phyloP scores from a whole-genome alignment of 495 filamentous ascomycete species.

The Penicillium waksmanii region DNA sequence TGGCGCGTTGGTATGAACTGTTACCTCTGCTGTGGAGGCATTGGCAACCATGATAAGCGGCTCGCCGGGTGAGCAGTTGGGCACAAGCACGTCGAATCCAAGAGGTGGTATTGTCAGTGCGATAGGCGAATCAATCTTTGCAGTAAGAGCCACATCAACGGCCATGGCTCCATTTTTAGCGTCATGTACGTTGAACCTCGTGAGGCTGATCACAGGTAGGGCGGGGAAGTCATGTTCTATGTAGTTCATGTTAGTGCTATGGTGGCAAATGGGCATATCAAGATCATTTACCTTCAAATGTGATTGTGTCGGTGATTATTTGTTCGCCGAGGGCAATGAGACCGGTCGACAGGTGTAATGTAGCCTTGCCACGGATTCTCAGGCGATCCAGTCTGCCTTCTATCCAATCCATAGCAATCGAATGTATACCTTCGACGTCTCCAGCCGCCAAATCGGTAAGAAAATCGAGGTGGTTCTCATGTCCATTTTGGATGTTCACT shows the following conservation, averaged over 20 bases:
- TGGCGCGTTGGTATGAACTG: constrained; percentile 64
- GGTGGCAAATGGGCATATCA: constrained; percentile 1
- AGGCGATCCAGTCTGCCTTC: constrained; percentile 72
- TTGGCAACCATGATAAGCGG: constrained; percentile 72
- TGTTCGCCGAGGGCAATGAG: constrained; percentile 76
- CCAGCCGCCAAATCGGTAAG: constrained; percentile 74
- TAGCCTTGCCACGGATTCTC: constrained; percentile 68
- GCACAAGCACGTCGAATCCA: constrained; percentile 80
- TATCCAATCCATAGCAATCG: constrained; percentile 87
- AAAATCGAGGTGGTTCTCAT: constrained; percentile 76
- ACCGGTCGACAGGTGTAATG: constrained; percentile 74
- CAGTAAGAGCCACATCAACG: constrained; percentile 70
- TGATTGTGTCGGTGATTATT: constrained; percentile 66
- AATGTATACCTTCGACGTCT: constrained; percentile 74
- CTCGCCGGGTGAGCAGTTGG: constrained; percentile 67
- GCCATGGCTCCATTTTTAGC: constrained; percentile 66
- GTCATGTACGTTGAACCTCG: constrained; percentile 75
- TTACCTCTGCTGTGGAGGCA: constrained; percentile 67
- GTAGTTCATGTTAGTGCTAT: neutral
- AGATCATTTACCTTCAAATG: constrained; percentile 76
- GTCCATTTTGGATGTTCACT: constrained; percentile 74
- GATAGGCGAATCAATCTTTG: constrained; percentile 76
- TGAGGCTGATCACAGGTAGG: constrained; percentile 78
- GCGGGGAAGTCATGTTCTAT: constrained; percentile 68
- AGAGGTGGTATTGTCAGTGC: constrained; percentile 74